Evolutionary conservation across 192 early-diverging fungal species (phyloP).

Genomic region (Coemansia sp.): DNA sequence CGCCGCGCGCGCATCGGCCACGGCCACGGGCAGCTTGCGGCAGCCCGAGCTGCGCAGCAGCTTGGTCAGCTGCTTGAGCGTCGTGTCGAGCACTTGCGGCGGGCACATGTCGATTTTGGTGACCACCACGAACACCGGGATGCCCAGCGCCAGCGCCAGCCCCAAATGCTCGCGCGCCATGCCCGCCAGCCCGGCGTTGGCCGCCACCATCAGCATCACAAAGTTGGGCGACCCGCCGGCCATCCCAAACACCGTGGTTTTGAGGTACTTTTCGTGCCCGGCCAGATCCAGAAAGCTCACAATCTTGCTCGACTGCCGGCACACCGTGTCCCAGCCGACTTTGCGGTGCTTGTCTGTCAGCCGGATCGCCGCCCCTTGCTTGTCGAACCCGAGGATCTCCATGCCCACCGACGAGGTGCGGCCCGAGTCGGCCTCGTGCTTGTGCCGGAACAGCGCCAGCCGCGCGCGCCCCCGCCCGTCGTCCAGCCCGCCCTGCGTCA

Average conservation of each 20-base stretch:
- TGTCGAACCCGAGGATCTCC: slow-evolving; percentile 87
- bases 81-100: slow-evolving; percentile 72
- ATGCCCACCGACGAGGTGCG: slow-evolving; percentile 84
- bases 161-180: slow-evolving; percentile 96
- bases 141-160: slow-evolving; percentile 75
- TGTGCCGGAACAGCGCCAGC: slow-evolving; percentile 81
- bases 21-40: slow-evolving; percentile 87
- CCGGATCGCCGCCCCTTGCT: slow-evolving; percentile 41
- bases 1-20: slow-evolving; percentile 69
- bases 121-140: slow-evolving; percentile 89
- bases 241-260: slow-evolving; percentile 95
- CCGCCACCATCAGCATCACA: slow-evolving; percentile 40
- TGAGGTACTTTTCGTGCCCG: slow-evolving; percentile 93
- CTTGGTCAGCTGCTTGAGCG: slow-evolving; percentile 76
- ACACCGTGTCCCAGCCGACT: slow-evolving; percentile 82
- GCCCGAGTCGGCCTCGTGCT: slow-evolving; percentile 88
- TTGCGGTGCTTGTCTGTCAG: slow-evolving; percentile 48
- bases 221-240: slow-evolving; percentile 87
- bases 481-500: slow-evolving; percentile 87
- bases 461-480: slow-evolving; percentile 90
- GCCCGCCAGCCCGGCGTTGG: slow-evolving; percentile 57
- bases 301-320: slow-evolving; percentile 69
- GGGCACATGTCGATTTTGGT: slow-evolving; percentile 96
- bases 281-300: slow-evolving; percentile 69
- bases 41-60: slow-evolving; percentile 85